These are phyloP conservation scores for Sclerotiophoma versabilis DNA, from an alignment of 2,329 filamentous ascomycete species.

Conservation along the genomic window DNA sequence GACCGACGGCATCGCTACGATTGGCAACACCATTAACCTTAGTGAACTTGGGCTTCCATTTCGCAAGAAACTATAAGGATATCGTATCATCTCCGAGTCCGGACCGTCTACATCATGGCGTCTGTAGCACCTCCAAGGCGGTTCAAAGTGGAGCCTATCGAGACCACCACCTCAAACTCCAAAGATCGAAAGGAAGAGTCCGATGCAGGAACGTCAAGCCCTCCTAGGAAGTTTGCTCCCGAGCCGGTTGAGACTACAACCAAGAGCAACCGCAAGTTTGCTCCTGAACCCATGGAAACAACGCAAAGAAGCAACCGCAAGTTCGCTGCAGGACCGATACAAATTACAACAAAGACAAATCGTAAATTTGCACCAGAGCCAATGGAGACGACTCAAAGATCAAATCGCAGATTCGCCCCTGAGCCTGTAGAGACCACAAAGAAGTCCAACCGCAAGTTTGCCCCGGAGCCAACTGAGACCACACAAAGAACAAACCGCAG, in stretches of 20 bases:
- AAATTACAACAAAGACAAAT: conserved; percentile 44
- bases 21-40: conserved; percentile 22
- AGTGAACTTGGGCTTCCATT: conserved; percentile 20
- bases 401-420: conserved; percentile 58
- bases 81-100: conserved; percentile 3
- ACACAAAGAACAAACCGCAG: conserved; percentile 51
- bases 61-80: conserved; percentile 14
- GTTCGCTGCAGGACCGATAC: conserved; percentile 50
- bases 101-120: conserved; percentile 34
- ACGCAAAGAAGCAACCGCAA: conserved; percentile 62
- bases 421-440: conserved; percentile 50
- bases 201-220: conserved; percentile 23
- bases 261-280: conserved; percentile 65
- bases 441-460: conserved; percentile 36
- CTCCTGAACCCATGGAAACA: conserved; percentile 75
- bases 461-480: conserved; percentile 37
- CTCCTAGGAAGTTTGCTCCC: conserved; percentile 66
- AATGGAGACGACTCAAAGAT: conserved; percentile 69
- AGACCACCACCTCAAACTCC: conserved; percentile 53
- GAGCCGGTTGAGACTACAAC: conserved; percentile 74
- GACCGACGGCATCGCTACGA: conserved; percentile 21
- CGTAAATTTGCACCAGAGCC: conserved; percentile 55
- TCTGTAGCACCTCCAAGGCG: conserved; percentile 41
- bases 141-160: conserved; percentile 49
- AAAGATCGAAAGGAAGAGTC: conserved; percentile 71